Evolutionary conservation across 192 early-diverging fungal genomes (phyloP), one percentile per base, ranked within the genome.

Genomic region (Entomortierella parvispora): DNA sequence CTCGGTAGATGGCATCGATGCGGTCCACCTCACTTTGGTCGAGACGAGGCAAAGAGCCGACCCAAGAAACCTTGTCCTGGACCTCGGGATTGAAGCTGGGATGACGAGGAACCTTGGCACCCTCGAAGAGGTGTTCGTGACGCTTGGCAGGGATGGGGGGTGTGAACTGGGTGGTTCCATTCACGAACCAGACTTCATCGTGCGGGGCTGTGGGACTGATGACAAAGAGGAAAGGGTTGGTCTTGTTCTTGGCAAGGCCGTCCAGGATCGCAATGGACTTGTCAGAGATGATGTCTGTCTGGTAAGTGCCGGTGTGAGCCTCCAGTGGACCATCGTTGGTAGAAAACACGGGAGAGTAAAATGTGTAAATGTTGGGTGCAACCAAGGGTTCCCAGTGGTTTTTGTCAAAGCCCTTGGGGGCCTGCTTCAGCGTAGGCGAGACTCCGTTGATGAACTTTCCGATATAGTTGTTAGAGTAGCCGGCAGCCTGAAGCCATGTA

Each of bases 401-500:
- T n/a, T 62, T 60, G 23, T 77, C 74, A 23, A 77, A 82, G 1
- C 81, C 81, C 54, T 82, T 82, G 45, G 80, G 80, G 18, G 81
- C 81, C 14, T 62, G 62, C 48, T 74, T 75, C 20, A 63, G 57
- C 37, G 57, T 49, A 17, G 75, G 74, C 1, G 65, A 58, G 60
- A 77, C 74, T 8, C 82, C 85, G 66, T 90, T 89, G 65, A 90
- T 84, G 46, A 91, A 81, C 52, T 91, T 91, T n/a, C 90, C 90
- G 52, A 88, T 87, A 58, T 87, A 90, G 64, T 89, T 80, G 44
- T 87, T 91, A 32, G 71, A 74, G 59, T 91, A 91, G 18, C 89
- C 89, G 14, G 80, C 77, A 44, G 63, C 22, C 56, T 70, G 63
- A 2, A 77, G 52, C 74, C 74, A 77, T 14, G 58, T 56, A 3